A percentile compares a stretch with the other conserved stretches of the same genome.
Evolutionary conservation across 2,329 filamentous ascomycete genomes (phyloP).

Genomic region (Calonectria hawksworthii): DNA sequence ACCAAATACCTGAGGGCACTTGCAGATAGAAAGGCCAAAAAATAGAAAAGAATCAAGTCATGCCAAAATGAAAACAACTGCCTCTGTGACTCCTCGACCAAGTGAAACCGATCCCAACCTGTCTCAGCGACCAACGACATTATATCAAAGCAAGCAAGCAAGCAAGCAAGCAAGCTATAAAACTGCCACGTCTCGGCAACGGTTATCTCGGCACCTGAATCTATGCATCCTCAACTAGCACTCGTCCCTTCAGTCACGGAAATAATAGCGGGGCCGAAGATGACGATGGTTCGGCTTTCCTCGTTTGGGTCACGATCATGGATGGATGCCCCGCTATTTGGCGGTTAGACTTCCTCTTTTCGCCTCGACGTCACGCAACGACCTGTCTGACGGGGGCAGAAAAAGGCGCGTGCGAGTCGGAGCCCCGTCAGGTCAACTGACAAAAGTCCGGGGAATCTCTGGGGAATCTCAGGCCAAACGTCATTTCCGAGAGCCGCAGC

Average conservation of each 20-base stretch:
- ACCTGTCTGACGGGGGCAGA: background rate
- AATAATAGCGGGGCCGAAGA: background rate
- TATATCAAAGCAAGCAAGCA: background rate
- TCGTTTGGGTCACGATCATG: background rate
- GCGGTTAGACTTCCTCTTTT: background rate
- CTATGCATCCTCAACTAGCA: background rate
- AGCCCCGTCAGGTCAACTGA: background rate
- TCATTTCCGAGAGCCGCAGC: background rate
- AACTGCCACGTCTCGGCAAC: background rate
- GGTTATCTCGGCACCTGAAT: background rate
- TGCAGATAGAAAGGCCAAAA: background rate
- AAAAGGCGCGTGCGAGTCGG: background rate
- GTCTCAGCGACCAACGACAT: too few species aligned
- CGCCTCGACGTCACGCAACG: background rate
- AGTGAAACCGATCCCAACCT: too few species aligned
- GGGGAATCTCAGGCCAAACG: background rate
- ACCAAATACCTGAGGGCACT: background rate
- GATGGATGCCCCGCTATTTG: background rate
- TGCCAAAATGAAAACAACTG: background rate
- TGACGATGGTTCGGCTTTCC: background rate
- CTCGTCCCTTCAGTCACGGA: background rate
- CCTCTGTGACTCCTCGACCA: background rate
- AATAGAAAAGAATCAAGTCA: background rate
- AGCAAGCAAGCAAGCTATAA: background rate
- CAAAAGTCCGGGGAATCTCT: background rate